Evolutionary conservation across 177 flowering plant species (phyloP).

Genomic region (Vitis hybrid): DNA sequence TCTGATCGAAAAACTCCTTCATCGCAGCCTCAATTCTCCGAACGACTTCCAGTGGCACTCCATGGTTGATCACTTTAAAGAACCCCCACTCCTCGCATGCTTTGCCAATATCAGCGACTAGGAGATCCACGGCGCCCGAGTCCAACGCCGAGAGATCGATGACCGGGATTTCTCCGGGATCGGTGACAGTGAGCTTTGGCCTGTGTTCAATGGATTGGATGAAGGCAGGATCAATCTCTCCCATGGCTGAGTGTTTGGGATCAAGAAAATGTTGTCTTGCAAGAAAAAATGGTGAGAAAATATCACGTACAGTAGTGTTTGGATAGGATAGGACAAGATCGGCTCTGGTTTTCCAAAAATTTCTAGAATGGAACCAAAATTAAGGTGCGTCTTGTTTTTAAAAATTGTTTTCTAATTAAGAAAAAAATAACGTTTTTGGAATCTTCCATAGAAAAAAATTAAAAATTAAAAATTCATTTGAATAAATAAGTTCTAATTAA

Average conservation of each 20-base stretch:
- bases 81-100: conserved; percentile 67
- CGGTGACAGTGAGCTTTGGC: conserved; percentile 28
- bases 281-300: too few relatives aligned
- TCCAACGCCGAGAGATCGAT: conserved; percentile 40
- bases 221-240: conserved; percentile 45
- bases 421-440: too few relatives aligned
- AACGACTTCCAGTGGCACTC: conserved; percentile 33
- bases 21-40: conserved; percentile 24
- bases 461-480: too few relatives aligned
- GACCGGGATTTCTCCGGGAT: conserved; percentile 44
- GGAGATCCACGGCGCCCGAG: background rate
- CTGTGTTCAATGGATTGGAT: conserved; percentile 51
- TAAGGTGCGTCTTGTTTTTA: too few relatives aligned
- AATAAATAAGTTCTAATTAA: too few relatives aligned
- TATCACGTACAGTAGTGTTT: too few relatives aligned
- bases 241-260: conserved; percentile 19
- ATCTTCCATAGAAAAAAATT: too few relatives aligned
- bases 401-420: too few relatives aligned
- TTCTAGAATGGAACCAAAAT: too few relatives aligned
- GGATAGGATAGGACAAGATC: too few relatives aligned
- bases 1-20: conserved; percentile 39
- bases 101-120: conserved; percentile 26
- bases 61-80: conserved; percentile 67
- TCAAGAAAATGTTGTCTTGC: too few relatives aligned
- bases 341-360: too few relatives aligned